Evolutionary conservation across 1,284 basidiomycete genomes (phyloP), one percentile per base, ranked within the genome.

Genomic region (Exsudoporus floridanus): DNA sequence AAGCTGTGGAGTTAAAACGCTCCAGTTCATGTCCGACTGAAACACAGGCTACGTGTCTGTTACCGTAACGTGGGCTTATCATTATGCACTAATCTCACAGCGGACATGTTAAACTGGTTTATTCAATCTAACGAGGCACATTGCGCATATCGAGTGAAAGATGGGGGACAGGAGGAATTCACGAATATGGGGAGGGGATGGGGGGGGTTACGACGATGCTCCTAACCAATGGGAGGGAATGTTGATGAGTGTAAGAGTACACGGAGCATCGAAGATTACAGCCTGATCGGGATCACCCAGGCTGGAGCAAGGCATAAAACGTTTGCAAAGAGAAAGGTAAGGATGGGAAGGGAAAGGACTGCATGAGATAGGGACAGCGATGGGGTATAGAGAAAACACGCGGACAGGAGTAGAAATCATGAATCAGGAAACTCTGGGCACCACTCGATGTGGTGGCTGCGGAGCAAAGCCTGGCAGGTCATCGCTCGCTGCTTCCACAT

Each of bases 401-500:
- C 33, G 35, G 7, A 52, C 1, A 48, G 41, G 7, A 21, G 7
- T 2, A 36, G 44, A 33, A 47, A 52, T 74, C 62, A 73, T 38
- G 64, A 49, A 30, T 72, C 67, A 28, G 69, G 51, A n/a, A 76
- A 70, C 25, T 71, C 70, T 9, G 78, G 79, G 43, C 74, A 76
- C 13, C 74, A 76, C 13, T 77, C 70, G 35, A 77, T 69, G 5
- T 77, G 76, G 49, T 78, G 73, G 38, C 74, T 76, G 55, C 70
- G 70, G 27, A 84, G 73, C 55, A 83, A 62, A 19, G 75, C 74
- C 58, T 77, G 71, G 38, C 71, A 70, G 50, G 77, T 76, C 60
- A 75, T 57, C 31, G 82, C 79, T 21, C 81, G 73, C 52, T 75
- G 71, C 69, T 74, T 79, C 84, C 84, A 88, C 57, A 73, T 61